Base-by-base conservation (phyloP, 192 early-diverging fungal species). In the Linnemannia zychae region DNA sequence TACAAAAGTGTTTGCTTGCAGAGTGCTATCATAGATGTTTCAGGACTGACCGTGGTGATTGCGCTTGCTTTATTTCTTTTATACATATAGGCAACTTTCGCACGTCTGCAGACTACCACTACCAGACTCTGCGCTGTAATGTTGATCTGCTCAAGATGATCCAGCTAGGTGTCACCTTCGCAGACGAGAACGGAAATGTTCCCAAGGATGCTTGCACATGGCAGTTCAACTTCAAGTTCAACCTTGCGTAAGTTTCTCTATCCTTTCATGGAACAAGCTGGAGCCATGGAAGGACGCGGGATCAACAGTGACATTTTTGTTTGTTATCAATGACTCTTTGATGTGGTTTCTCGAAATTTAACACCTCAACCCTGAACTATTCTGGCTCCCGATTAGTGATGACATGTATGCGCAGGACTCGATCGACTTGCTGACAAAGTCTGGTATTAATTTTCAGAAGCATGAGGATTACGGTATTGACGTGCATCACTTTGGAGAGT, bases 381-480 rank as follows among this genome's bases (percentile, higher is more conserved):
- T 44, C 49, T 12, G 50, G 5, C 40, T 47, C n/a, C 40, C 13
- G 44, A 17, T 72, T 77, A 96, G 94, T 67, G 94, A 94, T 50
- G 98, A 99, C 89, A 99, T 99, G 99, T 99, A 98, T 82, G 99
- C 99, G 17, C 98, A 98, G 88, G 97, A 99, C 87, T 99, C 99
- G 11, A 99, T 99, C 72, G 99, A 99, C 69, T 88, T 99, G 60
- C 89, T 99, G 81, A 95, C 93, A 46, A 99, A 99, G 81, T 98
- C 97, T 24, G 99, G 99, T 4, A 99, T 99, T 69, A 98, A 99
- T 88, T 99, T 99, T 89, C 94, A 96, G 81, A 96, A 96, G 82
- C 94, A 99, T 86, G 96, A 98, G 73, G 96, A 99, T 81, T 97
- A 93, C 80, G 99, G 99, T 15, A 98, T 99, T 68, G 96, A 99